phyloP scores from a whole-genome alignment of 495 filamentous ascomycete genomes.

The Penicillium goetzii region DNA sequence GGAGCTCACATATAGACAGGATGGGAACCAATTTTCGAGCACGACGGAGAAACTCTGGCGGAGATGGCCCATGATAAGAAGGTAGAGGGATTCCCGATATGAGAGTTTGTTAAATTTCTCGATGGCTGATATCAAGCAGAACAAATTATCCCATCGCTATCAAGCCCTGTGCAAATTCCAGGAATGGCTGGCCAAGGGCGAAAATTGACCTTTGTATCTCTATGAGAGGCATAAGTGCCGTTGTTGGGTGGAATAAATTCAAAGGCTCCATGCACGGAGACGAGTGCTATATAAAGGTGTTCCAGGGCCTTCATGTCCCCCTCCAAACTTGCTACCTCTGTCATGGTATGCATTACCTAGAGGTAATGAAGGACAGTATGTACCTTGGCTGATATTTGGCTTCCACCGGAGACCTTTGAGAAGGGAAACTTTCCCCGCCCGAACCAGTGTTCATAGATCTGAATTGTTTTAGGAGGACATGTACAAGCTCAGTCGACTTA shows the following conservation, averaged over 20 bases:
- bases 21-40: slow-evolving; percentile 92
- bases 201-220: not conserved
- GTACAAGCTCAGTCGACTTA: not conserved
- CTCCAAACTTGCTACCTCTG: too few species aligned
- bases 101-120: slow-evolving; percentile 20
- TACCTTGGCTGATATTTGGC: not conserved
- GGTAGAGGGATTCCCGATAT: slow-evolving; percentile 49
- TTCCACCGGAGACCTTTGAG: not conserved
- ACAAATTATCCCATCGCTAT: slow-evolving; percentile 80
- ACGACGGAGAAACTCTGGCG: slow-evolving; percentile 84
- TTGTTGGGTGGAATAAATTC: not conserved
- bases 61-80: slow-evolving; percentile 88
- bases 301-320: too few species aligned
- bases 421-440: slow-evolving; percentile 7
- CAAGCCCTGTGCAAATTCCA: slow-evolving; percentile 77
- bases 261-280: too few species aligned
- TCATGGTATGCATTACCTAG: too few species aligned
- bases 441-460: not conserved
- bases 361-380: too few species aligned
- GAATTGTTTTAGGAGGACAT: not conserved
- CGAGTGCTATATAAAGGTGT: not conserved
- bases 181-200: slow-evolving; percentile 62
- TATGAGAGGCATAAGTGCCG: not conserved
- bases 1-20: slow-evolving; percentile 52
- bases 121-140: slow-evolving; percentile 43